Conservation (phyloP, 257 asterid species). For the Paulownia fortunei region DNA sequence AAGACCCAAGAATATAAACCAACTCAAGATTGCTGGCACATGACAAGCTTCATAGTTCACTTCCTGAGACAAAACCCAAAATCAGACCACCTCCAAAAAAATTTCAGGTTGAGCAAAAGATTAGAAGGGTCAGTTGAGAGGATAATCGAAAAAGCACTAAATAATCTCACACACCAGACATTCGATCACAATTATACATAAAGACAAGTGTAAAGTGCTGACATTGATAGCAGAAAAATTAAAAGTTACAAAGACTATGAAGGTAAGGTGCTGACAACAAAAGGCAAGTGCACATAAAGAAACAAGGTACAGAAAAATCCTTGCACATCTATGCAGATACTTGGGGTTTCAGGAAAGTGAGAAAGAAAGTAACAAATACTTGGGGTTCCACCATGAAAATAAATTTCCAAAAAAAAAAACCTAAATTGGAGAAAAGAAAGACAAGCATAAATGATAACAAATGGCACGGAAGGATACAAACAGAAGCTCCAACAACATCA, state of each 20-base stretch:
- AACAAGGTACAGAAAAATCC: not conserved
- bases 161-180: not conserved
- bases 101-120: not conserved
- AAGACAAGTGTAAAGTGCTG: not conserved
- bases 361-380: not conserved
- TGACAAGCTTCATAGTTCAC: slow-evolving; percentile 23
- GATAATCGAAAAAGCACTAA: not conserved
- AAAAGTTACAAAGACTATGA: not conserved
- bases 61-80: slow-evolving; percentile 40
- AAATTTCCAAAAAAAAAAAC: slow-evolving; percentile 8
- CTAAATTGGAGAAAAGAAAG: not conserved
- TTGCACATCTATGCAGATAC: not conserved
- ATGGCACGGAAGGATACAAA: not conserved
- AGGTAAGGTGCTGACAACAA: not conserved
- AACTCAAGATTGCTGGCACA: slow-evolving; percentile 29
- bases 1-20: not conserved
- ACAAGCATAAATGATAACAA: not conserved
- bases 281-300: slow-evolving; percentile 10
- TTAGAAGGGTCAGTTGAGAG: not conserved
- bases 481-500: slow-evolving; percentile 10
- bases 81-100: slow-evolving; percentile 18
- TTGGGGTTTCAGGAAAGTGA: not conserved
- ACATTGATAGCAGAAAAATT: not conserved
- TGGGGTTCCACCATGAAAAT: not conserved
- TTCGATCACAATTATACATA: not conserved